These are phyloP conservation scores for Hypseocharis bilobata DNA, from an alignment of 441 rosid genomes.

Conservation along the genomic window DNA sequence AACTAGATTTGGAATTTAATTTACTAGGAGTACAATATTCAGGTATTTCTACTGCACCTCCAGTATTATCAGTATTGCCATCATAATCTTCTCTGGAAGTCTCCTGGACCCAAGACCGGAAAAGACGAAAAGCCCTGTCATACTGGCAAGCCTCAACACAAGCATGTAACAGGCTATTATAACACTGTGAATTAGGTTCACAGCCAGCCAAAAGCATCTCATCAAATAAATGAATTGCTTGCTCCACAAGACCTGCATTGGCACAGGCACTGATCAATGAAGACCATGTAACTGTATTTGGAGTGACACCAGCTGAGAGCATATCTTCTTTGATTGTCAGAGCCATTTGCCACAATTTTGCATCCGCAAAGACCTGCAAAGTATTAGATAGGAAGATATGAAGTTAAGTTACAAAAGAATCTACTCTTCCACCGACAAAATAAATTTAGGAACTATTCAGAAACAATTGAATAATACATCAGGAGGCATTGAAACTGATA, in stretches of 20 bases:
- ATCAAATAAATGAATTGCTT: slow-evolving; percentile 61
- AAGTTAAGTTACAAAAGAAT: slow-evolving; percentile 7
- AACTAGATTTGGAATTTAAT: slow-evolving; percentile 27
- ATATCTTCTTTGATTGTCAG: slow-evolving; percentile 71
- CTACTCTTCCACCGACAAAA: slow-evolving; percentile 5
- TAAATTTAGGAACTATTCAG: not conserved
- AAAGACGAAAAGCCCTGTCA: slow-evolving; percentile 89
- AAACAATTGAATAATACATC: slow-evolving; percentile 1
- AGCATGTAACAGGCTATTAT: slow-evolving; percentile 71
- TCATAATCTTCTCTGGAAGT: slow-evolving; percentile 23
- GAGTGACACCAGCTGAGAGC: slow-evolving; percentile 62
- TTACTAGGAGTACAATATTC: slow-evolving; percentile 18
- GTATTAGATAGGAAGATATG: slow-evolving; percentile 9
- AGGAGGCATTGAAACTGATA: not conserved
- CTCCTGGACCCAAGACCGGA: slow-evolving; percentile 45
- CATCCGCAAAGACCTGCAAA: slow-evolving; percentile 77
- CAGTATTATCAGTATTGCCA: slow-evolving; percentile 15
- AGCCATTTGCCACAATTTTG: slow-evolving; percentile 85
- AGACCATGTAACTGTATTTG: slow-evolving; percentile 78
- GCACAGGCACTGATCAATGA: slow-evolving; percentile 88
- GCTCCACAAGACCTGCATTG: slow-evolving; percentile 77
- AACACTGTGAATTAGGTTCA: slow-evolving; percentile 74
- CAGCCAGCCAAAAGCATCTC: slow-evolving; percentile 80
- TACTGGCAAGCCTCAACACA: slow-evolving; percentile 81
- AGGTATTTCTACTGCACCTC: slow-evolving; percentile 19